These are phyloP conservation scores for Pichia sp. DNA, from an alignment of 1,139 yeast genomes.

Conservation along the genomic window DNA sequence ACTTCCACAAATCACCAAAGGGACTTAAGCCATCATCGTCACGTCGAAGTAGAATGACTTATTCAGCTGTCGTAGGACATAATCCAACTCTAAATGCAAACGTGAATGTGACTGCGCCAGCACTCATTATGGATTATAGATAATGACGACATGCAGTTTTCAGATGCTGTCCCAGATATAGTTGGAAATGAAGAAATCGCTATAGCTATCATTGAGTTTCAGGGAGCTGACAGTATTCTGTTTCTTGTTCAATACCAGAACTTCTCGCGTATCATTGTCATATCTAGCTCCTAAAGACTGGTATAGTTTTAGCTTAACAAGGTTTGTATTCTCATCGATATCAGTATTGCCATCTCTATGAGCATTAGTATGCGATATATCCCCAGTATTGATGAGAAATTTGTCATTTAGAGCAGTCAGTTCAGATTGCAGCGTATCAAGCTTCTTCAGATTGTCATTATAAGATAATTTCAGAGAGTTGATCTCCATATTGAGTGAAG, in stretches of 20 bases:
- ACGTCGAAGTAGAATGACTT: no score
- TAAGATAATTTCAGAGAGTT: conserved; percentile 32
- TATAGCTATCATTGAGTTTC: conserved; percentile 47
- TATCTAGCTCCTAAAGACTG: conserved; percentile 36
- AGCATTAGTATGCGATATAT: not conserved
- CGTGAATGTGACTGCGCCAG: no score
- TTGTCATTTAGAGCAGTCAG: no score
- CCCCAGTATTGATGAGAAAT: no score
- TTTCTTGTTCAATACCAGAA: conserved; percentile 45
- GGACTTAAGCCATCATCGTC: no score
- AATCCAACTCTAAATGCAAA: no score
- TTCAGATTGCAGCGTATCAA: conserved; percentile 34
- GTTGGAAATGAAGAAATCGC: conserved; percentile 58
- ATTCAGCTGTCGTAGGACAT: no score
- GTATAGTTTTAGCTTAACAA: conserved; percentile 37
- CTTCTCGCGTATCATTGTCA: conserved; percentile 33
- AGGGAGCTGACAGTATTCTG: conserved; percentile 44
- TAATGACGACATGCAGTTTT: no score
- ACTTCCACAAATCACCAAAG: no score
- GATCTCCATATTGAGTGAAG: conserved; percentile 47
- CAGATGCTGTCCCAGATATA: conserved; percentile 62
- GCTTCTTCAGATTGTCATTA: conserved; percentile 36
- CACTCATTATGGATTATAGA: no score
- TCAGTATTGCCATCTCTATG: not conserved
- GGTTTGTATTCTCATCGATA: conserved; percentile 19